A percentile compares a stretch with the other conserved stretches of the same genome.
Conservation (phyloP, 139 green algal genomes). For the Chlamydomonas sphaeroides region DNA sequence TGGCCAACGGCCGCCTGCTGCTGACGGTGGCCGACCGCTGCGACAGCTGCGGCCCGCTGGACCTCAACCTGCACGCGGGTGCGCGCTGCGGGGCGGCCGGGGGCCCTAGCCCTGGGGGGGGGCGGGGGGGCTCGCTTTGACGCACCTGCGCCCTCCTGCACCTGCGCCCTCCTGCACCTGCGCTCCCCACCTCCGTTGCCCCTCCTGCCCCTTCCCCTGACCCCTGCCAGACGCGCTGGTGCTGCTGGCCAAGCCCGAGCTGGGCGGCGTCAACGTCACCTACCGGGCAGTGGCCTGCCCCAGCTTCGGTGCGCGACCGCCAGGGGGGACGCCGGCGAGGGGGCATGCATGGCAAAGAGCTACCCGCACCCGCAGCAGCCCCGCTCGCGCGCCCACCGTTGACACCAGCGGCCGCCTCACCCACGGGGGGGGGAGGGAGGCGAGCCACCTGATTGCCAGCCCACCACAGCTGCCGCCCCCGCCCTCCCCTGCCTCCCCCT, state of each 20-base stretch:
- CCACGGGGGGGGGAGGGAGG: neutral
- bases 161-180: too few relatives aligned
- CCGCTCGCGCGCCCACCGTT: too few relatives aligned
- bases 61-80: slow-evolving; percentile 36
- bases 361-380: too few relatives aligned
- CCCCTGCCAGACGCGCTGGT: neutral
- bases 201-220: too few relatives aligned
- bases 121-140: too few relatives aligned
- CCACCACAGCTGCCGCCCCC: neutral
- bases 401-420: too few relatives aligned
- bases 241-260: neutral
- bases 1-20: slow-evolving; percentile 14
- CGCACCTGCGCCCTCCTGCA: too few relatives aligned
- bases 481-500: neutral
- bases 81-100: too few relatives aligned
- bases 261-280: slow-evolving; percentile 8
- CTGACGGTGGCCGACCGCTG: slow-evolving; percentile 10
- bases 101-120: too few relatives aligned
- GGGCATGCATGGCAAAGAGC: neutral
- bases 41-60: slow-evolving; percentile 16
- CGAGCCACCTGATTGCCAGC: neutral
- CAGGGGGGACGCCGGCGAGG: too few relatives aligned
- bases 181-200: too few relatives aligned
- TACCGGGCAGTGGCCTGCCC: slow-evolving; percentile 18
- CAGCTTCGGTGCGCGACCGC: neutral